Percentiles rank a stretch among this genome's conserved stretches.
phyloP scores from a whole-genome alignment of 1,139 yeast species.

The Taiozyma sp. region DNA sequence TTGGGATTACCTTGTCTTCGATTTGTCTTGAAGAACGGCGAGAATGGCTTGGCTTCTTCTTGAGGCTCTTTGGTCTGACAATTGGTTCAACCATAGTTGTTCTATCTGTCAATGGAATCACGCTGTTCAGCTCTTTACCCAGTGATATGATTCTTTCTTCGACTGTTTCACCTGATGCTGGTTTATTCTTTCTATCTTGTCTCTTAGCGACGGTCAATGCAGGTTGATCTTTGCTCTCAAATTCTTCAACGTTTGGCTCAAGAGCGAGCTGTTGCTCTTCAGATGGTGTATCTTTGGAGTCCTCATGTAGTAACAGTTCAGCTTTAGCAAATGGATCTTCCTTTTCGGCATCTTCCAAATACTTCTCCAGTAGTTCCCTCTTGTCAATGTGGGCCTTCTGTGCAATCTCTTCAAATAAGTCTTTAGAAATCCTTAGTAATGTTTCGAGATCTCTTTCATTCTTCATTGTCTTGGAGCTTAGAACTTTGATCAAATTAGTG shows the following conservation, averaged over 20 bases:
- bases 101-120: slow-evolving; percentile 21
- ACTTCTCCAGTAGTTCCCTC: slow-evolving; percentile 8
- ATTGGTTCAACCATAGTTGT: slow-evolving; percentile 6
- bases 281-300: neutral
- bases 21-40: slow-evolving; percentile 4
- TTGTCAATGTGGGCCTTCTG: slow-evolving; percentile 10
- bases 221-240: neutral
- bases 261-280: neutral
- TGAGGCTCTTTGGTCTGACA: slow-evolving; percentile 4
- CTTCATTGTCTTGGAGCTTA: slow-evolving; percentile 3
- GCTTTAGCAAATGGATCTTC: neutral
- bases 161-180: slow-evolving; percentile 2
- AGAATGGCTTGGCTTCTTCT: slow-evolving; percentile 1
- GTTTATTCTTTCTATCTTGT: slow-evolving; percentile 2
- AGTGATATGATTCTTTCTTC: slow-evolving; percentile 18
- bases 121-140: slow-evolving; percentile 19
- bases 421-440: slow-evolving; percentile 10
- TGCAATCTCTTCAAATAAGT: slow-evolving; percentile 16
- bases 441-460: slow-evolving; percentile 6
- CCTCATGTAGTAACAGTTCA: neutral
- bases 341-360: slow-evolving; percentile 6
- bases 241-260: neutral
- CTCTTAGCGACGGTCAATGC: slow-evolving; percentile 9
- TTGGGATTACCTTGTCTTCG: neutral
- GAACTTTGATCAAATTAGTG: slow-evolving; percentile 1